phyloP scores from a whole-genome alignment of 305 asterid genomes.

The Plantago lanceolata region DNA sequence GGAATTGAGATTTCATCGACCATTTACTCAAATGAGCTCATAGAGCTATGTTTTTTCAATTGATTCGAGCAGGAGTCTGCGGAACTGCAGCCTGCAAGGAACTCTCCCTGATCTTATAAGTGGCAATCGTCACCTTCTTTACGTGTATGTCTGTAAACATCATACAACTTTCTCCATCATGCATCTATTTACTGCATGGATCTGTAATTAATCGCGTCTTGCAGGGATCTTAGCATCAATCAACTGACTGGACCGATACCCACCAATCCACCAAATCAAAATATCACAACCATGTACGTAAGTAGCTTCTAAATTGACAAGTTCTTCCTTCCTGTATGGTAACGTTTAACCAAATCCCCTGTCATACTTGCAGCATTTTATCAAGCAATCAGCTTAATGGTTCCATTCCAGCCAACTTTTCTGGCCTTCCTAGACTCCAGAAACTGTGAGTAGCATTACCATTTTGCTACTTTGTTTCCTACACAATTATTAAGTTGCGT shows the following conservation, averaged over 20 bases:
- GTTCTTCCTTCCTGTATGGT: neutral
- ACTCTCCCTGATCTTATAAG: constrained; percentile 51
- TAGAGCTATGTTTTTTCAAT: no score
- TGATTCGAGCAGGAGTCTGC: constrained; percentile 55
- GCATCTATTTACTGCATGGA: no score
- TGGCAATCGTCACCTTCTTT: constrained; percentile 35
- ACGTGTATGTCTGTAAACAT: constrained; percentile 39
- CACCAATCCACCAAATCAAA: constrained; percentile 30
- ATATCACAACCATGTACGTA: constrained; percentile 44
- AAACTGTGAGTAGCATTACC: constrained; percentile 35
- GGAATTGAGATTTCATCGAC: constrained; percentile 17
- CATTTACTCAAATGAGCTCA: no score
- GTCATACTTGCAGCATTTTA: constrained; percentile 33
- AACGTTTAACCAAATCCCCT: neutral
- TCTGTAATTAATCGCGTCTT: no score
- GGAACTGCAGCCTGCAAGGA: constrained; percentile 57
- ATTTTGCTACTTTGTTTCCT: constrained; percentile 19
- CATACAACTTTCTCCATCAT: neutral
- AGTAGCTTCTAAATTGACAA: constrained; percentile 2
- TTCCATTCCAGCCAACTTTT: constrained; percentile 43
- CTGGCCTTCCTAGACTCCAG: constrained; percentile 41
- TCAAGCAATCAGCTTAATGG: constrained; percentile 40
- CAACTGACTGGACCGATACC: constrained; percentile 31
- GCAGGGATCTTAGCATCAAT: constrained; percentile 46
- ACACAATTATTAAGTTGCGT: constrained; percentile 13